Evolutionary conservation across 1,139 yeast species (phyloP).

Genomic region (Yueomyces sp.): DNA sequence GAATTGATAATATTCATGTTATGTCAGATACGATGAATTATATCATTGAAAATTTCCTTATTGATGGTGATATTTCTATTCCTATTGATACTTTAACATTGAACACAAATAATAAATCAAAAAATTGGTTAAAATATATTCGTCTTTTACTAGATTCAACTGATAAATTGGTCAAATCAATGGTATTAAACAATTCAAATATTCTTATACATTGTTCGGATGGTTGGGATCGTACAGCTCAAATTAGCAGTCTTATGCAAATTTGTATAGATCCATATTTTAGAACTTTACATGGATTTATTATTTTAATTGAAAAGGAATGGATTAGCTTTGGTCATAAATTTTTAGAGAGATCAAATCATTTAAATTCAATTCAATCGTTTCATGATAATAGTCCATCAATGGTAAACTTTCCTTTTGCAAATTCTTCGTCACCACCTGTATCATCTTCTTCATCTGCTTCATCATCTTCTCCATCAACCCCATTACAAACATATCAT

Average conservation of each 20-base stretch:
- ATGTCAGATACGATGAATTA: conserved; percentile 75
- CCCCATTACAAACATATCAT: not conserved
- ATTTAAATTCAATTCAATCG: conserved; percentile 29
- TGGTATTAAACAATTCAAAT: conserved; percentile 73
- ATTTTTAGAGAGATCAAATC: conserved; percentile 75
- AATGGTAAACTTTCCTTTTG: conserved; percentile 5
- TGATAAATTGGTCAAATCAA: conserved; percentile 63
- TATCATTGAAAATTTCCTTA: conserved; percentile 49
- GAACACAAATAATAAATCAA: conserved; percentile 28
- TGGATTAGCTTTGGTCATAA: conserved; percentile 94
- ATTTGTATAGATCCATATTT: conserved; percentile 83
- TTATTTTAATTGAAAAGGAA: conserved; percentile 77
- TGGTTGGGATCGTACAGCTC: conserved; percentile 97
- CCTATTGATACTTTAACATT: conserved; percentile 35
- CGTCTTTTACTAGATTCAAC: conserved; percentile 63
- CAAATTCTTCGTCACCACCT: conserved; percentile 5
- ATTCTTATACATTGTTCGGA: conserved; percentile 88
- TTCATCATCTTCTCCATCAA: conserved; percentile 24
- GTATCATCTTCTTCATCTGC: conserved; percentile 2
- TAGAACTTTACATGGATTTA: conserved; percentile 79
- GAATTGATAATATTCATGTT: conserved; percentile 90
- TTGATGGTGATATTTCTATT: conserved; percentile 44
- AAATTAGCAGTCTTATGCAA: conserved; percentile 72
- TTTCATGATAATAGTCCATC: conserved; percentile 9
- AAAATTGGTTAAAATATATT: conserved; percentile 73